Evolutionary conservation across 1,284 basidiomycete species (phyloP).

Genomic region (Ustilago sp.): DNA sequence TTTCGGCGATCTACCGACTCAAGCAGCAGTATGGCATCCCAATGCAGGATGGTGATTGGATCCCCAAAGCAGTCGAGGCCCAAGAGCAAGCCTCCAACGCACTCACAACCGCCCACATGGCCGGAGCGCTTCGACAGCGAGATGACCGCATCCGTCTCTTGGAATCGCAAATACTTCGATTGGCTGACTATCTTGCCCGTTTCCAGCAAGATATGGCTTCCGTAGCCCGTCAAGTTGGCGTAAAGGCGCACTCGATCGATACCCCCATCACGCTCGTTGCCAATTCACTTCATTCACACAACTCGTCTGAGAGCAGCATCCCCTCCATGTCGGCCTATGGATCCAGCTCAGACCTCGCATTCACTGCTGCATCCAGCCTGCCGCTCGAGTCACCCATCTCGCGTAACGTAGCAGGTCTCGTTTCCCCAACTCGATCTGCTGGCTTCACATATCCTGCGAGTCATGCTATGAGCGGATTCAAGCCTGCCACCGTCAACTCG

Average conservation of each 20-base stretch:
- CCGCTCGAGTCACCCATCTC: conserved; percentile 48
- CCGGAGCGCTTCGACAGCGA: conserved; percentile 38
- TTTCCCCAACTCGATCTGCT: conserved; percentile 39
- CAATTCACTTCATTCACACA: conserved; percentile 40
- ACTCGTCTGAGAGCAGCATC: conserved; percentile 31
- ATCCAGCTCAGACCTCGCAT: conserved; percentile 34
- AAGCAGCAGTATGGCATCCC: conserved; percentile 62
- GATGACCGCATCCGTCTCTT: conserved; percentile 66
- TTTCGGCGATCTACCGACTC: conserved; percentile 61
- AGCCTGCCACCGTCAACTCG: conserved; percentile 30
- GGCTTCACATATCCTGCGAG: conserved; percentile 36
- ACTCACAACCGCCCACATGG: conserved; percentile 36
- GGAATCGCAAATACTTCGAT: conserved; percentile 61
- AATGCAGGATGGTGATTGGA: conserved; percentile 65
- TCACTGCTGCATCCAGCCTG: conserved; percentile 32
- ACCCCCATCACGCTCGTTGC: conserved; percentile 47
- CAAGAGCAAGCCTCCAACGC: conserved; percentile 32
- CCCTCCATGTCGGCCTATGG: conserved; percentile 28
- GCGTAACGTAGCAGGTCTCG: conserved; percentile 40
- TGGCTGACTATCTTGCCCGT: conserved; percentile 58
- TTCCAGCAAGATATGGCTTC: conserved; percentile 60
- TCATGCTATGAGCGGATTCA: conserved; percentile 48
- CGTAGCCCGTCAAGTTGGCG: conserved; percentile 49
- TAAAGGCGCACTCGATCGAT: conserved; percentile 50
- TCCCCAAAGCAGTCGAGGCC: conserved; percentile 48